These are phyloP conservation scores for Saccharomyces hybrid DNA, from an alignment of 1,139 yeast species.

Conservation along the genomic window DNA sequence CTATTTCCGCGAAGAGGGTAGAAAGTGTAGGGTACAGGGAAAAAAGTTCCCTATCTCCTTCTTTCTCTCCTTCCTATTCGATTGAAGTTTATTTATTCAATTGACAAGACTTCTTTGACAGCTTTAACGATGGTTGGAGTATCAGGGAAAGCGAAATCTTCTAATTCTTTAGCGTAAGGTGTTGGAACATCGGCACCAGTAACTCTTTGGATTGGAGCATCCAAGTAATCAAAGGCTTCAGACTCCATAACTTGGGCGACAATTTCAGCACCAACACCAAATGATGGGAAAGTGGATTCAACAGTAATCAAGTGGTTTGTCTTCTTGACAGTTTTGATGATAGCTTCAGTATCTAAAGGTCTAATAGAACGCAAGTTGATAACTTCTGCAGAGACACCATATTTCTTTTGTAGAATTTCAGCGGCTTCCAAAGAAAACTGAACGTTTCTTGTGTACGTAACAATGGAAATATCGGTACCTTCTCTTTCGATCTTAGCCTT, in stretches of 20 bases:
- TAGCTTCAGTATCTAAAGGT: slow-evolving; percentile 87
- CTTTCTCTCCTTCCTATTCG: neutral
- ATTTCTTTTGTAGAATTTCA: slow-evolving; percentile 68
- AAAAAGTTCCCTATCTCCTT: neutral
- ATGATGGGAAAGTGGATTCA: slow-evolving; percentile 96
- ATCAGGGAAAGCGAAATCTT: slow-evolving; percentile 98
- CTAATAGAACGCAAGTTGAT: slow-evolving; percentile 93
- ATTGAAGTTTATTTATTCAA: slow-evolving; percentile 34
- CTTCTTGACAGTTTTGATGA: slow-evolving; percentile 85
- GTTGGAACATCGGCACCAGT: slow-evolving; percentile 99
- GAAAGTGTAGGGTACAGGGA: neutral
- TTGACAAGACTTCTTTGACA: slow-evolving; percentile 76
- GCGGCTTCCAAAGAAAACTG: slow-evolving; percentile 85
- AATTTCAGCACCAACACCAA: slow-evolving; percentile 97
- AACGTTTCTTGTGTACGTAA: slow-evolving; percentile 88
- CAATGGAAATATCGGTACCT: slow-evolving; percentile 85
- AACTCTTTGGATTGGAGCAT: slow-evolving; percentile 97
- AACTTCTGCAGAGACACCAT: slow-evolving; percentile 88
- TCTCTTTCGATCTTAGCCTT: slow-evolving; percentile 90
- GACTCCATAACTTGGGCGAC: slow-evolving; percentile 98
- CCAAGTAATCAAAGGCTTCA: slow-evolving; percentile 96
- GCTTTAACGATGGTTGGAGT: slow-evolving; percentile 86
- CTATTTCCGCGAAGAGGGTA: neutral
- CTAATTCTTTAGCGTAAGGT: slow-evolving; percentile 93
- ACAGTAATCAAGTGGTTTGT: slow-evolving; percentile 94